These are phyloP conservation scores for Umbellularia californica DNA, from an alignment of 164 flowering plant species.

Conservation along the genomic window DNA sequence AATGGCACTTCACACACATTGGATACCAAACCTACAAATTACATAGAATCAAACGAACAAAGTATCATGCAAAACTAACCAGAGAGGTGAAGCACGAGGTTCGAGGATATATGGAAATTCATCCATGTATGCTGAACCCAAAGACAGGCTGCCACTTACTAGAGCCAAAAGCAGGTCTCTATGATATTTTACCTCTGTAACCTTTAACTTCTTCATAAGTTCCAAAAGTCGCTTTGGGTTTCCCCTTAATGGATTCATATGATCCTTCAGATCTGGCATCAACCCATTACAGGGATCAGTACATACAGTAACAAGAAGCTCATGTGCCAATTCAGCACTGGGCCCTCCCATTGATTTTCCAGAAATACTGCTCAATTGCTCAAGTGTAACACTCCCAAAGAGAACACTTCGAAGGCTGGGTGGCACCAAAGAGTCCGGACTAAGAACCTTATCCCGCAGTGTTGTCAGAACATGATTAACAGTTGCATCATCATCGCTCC, in stretches of 20 bases:
- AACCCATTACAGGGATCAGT: conserved; percentile 86
- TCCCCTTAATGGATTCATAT: conserved; percentile 56
- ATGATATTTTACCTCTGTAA: conserved; percentile 63
- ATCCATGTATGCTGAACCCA: conserved; percentile 72
- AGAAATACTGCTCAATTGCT: conserved; percentile 55
- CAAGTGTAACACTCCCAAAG: conserved; percentile 85
- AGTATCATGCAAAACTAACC: conserved; percentile 42
- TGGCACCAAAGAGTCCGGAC: conserved; percentile 63
- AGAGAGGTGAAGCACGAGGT: conserved; percentile 59
- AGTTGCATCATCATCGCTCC: conserved; percentile 71
- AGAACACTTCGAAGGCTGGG: conserved; percentile 86
- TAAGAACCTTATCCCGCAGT: conserved; percentile 68
- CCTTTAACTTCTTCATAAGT: conserved; percentile 83
- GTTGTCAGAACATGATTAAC: conserved; percentile 59
- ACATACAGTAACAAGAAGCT: conserved; percentile 63
- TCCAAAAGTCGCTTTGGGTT: conserved; percentile 63
- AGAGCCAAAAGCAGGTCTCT: conserved; percentile 68
- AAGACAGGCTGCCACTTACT: conserved; percentile 56
- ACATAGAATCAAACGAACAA: not conserved
- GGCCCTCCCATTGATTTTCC: conserved; percentile 44
- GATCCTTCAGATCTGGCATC: conserved; percentile 64
- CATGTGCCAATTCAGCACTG: conserved; percentile 56
- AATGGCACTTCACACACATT: not conserved
- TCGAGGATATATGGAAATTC: conserved; percentile 84
- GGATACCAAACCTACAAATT: not conserved